Conservation (phyloP, 805 yeast species). For the Ogataea angusta region DNA sequence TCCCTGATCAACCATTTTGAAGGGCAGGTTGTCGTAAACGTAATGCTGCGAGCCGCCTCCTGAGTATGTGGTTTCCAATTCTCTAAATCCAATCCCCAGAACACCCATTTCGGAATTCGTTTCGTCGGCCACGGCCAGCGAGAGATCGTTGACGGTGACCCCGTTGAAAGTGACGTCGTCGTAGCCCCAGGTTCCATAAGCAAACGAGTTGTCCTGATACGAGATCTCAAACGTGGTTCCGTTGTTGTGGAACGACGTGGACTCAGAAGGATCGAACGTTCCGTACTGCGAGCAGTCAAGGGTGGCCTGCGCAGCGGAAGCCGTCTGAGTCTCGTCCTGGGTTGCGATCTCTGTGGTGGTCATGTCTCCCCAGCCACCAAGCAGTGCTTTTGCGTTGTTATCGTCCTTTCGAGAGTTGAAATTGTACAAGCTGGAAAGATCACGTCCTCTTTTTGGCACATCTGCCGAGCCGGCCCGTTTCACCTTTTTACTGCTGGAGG, state of each 20-base stretch:
- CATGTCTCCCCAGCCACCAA: background rate
- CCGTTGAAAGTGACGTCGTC: slow-evolving; percentile 58
- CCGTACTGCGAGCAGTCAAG: slow-evolving; percentile 46
- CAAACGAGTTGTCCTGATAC: slow-evolving; percentile 49
- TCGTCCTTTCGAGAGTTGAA: slow-evolving; percentile 1
- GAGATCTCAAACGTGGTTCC: slow-evolving; percentile 39
- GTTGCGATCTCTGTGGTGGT: background rate
- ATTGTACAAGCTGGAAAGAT: slow-evolving; percentile 4
- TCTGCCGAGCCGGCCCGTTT: background rate
- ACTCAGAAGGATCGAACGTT: slow-evolving; percentile 42
- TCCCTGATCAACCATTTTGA: slow-evolving; percentile 55
- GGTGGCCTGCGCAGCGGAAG: slow-evolving; percentile 15
- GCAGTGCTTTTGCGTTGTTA: background rate
- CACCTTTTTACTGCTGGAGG: slow-evolving; percentile 1
- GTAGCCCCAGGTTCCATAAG: slow-evolving; percentile 55
- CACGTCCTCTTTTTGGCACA: slow-evolving; percentile 5
- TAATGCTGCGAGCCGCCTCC: slow-evolving; percentile 27
- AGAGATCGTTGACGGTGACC: slow-evolving; percentile 44
- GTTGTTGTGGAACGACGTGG: slow-evolving; percentile 40
- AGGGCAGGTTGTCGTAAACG: slow-evolving; percentile 65
- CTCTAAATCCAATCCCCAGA: slow-evolving; percentile 67
- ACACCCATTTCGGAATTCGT: slow-evolving; percentile 69
- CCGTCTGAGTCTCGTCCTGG: slow-evolving; percentile 3
- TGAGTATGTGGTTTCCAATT: slow-evolving; percentile 61
- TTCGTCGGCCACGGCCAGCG: slow-evolving; percentile 71